Evolutionary conservation across 2,329 filamentous ascomycete genomes (phyloP).

Genomic region (Aspergillus brunneoviolaceus): DNA sequence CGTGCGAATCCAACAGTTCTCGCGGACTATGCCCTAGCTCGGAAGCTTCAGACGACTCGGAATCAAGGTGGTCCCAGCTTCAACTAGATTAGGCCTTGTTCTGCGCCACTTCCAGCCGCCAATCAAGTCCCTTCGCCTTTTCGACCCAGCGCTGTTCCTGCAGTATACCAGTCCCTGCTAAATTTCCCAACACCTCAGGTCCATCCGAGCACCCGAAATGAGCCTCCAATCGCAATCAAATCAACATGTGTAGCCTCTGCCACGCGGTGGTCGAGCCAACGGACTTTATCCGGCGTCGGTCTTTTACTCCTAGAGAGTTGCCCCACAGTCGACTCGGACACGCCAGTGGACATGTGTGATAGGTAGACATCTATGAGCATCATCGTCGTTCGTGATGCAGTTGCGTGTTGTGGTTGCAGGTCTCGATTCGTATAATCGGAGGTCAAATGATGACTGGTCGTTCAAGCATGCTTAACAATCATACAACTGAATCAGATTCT

Average conservation of each 20-base stretch:
- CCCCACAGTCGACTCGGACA: neutral
- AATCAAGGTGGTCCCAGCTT: neutral
- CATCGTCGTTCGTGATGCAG: neutral
- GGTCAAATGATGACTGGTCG: too few species aligned
- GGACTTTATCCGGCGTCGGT: neutral
- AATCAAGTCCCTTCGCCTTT: neutral
- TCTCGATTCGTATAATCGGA: too few species aligned
- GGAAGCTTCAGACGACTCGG: neutral
- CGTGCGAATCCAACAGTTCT: neutral
- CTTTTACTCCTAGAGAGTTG: neutral
- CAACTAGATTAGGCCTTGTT: neutral
- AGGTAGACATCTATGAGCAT: neutral
- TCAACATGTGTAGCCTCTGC: neutral
- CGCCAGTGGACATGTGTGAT: neutral
- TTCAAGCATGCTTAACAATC: too few species aligned
- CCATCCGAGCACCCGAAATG: neutral
- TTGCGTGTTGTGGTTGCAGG: too few species aligned
- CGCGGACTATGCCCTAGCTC: neutral
- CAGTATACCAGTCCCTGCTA: neutral
- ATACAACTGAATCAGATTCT: too few species aligned
- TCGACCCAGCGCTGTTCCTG: neutral
- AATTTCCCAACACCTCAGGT: neutral
- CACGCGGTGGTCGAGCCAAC: neutral
- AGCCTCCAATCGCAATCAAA: neutral
- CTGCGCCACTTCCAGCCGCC: neutral